Percentiles rank a stretch among this genome's conserved stretches.
Evolutionary conservation across 371 early-diverging fungal genomes (phyloP).

Genomic region (Zychaea mexicana): DNA sequence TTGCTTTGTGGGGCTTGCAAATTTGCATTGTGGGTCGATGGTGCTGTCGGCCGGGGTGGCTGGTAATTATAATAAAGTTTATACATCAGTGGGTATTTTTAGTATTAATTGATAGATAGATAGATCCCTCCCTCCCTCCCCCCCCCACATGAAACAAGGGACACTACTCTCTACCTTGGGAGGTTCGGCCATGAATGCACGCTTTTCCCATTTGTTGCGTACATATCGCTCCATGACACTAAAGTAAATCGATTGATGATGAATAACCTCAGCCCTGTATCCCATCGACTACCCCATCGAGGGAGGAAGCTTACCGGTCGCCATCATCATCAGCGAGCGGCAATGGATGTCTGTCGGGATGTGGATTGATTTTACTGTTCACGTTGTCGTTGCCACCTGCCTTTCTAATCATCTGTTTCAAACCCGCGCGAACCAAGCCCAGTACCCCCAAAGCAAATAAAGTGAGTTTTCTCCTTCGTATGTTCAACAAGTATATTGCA

Average conservation of each 20-base stretch:
- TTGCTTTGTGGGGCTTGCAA: background rate
- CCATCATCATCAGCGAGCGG: slow-evolving; percentile 63
- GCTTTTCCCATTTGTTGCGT: slow-evolving; percentile 92
- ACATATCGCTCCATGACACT: slow-evolving; percentile 90
- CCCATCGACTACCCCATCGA: too few relatives aligned
- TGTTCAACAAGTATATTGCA: too few relatives aligned
- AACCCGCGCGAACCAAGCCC: too few relatives aligned
- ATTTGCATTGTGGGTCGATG: too few relatives aligned
- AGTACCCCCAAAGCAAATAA: too few relatives aligned
- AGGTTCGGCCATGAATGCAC: slow-evolving; percentile 58
- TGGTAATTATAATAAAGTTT: background rate
- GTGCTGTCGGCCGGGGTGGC: slow-evolving; percentile 15
- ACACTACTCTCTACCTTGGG: slow-evolving; percentile 8
- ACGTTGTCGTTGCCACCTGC: slow-evolving; percentile 86
- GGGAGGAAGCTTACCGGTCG: slow-evolving; percentile 58
- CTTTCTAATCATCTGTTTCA: slow-evolving; percentile 57
- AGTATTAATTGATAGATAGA: too few relatives aligned
- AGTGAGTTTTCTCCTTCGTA: too few relatives aligned
- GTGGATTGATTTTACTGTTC: slow-evolving; percentile 73
- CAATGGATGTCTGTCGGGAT: slow-evolving; percentile 64
- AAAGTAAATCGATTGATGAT: background rate
- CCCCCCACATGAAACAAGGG: too few relatives aligned
- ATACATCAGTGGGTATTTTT: background rate
- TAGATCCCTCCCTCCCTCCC: too few relatives aligned
- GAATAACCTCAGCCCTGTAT: background rate